These are phyloP conservation scores for Salvia miltiorrhiza DNA, from an alignment of 257 asterid genomes.

Conservation along the genomic window DNA sequence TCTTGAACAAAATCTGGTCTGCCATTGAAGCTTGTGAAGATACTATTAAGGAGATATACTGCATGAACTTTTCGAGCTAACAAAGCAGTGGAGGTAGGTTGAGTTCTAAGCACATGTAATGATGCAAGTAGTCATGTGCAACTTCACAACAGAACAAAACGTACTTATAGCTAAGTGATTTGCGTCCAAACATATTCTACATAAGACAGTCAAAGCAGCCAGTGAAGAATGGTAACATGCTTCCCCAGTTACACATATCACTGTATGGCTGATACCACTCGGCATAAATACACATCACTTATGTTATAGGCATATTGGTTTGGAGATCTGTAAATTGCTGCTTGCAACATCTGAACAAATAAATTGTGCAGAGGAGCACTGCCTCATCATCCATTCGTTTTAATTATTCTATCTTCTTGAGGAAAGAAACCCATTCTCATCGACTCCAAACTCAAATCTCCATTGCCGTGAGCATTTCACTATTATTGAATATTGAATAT, in stretches of 20 bases:
- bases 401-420: neutral
- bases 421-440: neutral
- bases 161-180: neutral
- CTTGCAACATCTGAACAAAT: neutral
- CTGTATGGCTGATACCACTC: neutral
- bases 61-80: neutral
- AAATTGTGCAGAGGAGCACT: neutral
- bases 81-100: neutral
- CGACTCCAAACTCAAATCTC: neutral
- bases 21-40: neutral
- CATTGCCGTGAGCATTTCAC: neutral
- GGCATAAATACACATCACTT: neutral
- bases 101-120: neutral
- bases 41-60: neutral
- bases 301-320: neutral
- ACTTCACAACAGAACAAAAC: neutral
- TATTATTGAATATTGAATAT: neutral
- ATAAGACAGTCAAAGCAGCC: neutral
- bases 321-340: neutral
- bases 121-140: neutral
- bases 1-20: neutral
- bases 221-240: neutral
- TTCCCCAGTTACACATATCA: neutral
- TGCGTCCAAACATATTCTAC: neutral
- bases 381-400: neutral